Percentiles rank a stretch among this genome's conserved stretches.
Conservation (phyloP, 768 basidiomycete species). For the Phaffia tasmanica region DNA sequence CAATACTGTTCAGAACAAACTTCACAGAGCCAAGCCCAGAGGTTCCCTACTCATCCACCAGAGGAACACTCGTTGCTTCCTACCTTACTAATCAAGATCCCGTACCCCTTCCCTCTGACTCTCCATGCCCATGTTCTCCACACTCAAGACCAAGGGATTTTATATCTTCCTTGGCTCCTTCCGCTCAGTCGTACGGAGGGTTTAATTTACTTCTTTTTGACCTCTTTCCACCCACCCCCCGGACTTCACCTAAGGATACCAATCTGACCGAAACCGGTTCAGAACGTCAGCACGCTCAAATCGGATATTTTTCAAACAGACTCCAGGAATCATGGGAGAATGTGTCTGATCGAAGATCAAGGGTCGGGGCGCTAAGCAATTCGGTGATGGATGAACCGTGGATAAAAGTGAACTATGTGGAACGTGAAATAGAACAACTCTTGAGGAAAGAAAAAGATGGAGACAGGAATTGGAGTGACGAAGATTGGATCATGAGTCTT, state of each 20-base stretch:
- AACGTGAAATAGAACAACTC: background rate
- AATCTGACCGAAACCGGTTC: background rate
- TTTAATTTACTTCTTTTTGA: constrained; percentile 23
- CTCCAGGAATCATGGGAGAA: background rate
- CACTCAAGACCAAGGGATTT: background rate
- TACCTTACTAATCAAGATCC: constrained; percentile 4
- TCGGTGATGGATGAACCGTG: constrained; percentile 20
- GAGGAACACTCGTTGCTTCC: background rate
- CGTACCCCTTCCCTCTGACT: background rate
- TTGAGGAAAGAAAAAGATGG: constrained; percentile 1
- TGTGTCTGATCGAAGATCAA: background rate
- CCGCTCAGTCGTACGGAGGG: constrained; percentile 5
- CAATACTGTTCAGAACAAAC: constrained; percentile 12
- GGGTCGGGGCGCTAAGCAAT: constrained; percentile 19
- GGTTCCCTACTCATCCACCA: background rate
- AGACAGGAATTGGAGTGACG: background rate
- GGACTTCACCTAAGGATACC: background rate
- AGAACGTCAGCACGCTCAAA: background rate
- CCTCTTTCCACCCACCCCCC: constrained; percentile 1
- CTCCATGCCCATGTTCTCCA: background rate
- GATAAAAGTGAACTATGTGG: constrained; percentile 8
- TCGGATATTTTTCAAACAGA: constrained; percentile 22
- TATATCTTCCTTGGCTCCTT: background rate
- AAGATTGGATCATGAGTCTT: constrained; percentile 10
- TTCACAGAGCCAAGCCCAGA: constrained; percentile 20